Evolutionary conservation across 495 filamentous ascomycete species (phyloP).

Genomic region (Aspergillus wentii): DNA sequence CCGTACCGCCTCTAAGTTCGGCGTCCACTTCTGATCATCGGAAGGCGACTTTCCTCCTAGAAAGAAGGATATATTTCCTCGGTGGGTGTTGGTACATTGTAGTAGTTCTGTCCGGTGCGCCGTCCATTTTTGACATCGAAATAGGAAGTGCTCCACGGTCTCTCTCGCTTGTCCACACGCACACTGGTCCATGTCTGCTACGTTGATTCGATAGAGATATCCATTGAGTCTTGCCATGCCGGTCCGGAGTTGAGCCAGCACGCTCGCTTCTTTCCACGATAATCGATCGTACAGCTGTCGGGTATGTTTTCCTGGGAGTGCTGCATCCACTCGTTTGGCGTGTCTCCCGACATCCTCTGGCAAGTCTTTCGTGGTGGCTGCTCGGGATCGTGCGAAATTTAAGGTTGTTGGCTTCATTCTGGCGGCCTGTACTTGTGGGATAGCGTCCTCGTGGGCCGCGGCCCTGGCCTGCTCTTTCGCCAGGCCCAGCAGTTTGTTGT

Average conservation of each 20-base stretch:
- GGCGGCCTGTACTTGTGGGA: conserved; percentile 6
- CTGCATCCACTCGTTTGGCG: conserved; percentile 21
- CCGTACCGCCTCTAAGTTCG: conserved; percentile 28
- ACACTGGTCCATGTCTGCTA: conserved; percentile 15
- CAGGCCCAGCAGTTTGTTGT: conserved; percentile 18
- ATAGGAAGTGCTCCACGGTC: conserved; percentile 28
- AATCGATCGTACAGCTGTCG: conserved; percentile 24
- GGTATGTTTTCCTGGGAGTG: conserved; percentile 27
- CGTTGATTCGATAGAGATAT: conserved; percentile 25
- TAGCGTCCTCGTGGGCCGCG: conserved; percentile 11
- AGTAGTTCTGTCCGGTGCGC: conserved; percentile 25
- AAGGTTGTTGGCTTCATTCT: too few species aligned
- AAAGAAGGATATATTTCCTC: conserved; percentile 30
- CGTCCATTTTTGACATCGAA: conserved; percentile 27
- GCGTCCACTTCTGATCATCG: conserved; percentile 25
- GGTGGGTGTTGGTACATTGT: conserved; percentile 22
- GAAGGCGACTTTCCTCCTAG: conserved; percentile 23
- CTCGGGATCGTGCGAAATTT: conserved; percentile 17
- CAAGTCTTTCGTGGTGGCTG: conserved; percentile 5
- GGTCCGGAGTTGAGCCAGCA: conserved; percentile 27
- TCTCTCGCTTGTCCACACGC: conserved; percentile 29
- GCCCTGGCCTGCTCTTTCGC: conserved; percentile 20
- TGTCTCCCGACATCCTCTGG: conserved; percentile 20
- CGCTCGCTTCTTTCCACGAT: conserved; percentile 25
- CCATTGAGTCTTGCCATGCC: conserved; percentile 31